phyloP scores from a whole-genome alignment of 148 eudicot genomes.

The Vaccinium darrowii region DNA sequence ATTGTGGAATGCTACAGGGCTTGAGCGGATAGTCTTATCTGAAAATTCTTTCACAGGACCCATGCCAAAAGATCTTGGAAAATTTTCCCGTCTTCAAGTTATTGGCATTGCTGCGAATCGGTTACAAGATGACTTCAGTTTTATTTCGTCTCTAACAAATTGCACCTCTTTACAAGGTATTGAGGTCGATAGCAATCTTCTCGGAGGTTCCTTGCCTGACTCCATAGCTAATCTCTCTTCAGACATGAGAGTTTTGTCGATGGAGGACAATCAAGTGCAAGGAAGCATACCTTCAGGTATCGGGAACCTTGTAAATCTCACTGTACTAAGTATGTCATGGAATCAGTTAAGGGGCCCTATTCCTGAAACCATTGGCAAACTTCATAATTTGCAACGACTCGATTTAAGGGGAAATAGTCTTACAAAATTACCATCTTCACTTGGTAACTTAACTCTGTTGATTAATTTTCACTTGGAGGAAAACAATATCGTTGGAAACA shows the following conservation, averaged over 20 bases:
- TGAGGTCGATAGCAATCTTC: background rate
- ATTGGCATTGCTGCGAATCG: background rate
- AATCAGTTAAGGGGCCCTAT: background rate
- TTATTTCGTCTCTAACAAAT: background rate
- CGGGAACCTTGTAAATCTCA: background rate
- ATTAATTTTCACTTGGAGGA: background rate
- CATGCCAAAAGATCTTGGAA: constrained; percentile 10
- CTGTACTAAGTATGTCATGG: background rate
- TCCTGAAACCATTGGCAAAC: background rate
- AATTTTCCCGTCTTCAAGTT: background rate
- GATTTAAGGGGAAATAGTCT: background rate
- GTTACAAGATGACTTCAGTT: background rate
- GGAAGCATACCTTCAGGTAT: background rate
- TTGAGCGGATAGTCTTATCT: background rate
- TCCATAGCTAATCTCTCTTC: constrained; percentile 3
- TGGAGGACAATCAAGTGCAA: background rate
- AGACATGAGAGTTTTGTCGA: background rate
- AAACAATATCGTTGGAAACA: background rate
- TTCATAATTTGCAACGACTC: background rate
- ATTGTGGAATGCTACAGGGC: background rate
- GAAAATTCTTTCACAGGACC: background rate
- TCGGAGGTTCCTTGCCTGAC: constrained; percentile 4
- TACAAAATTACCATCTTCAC: background rate
- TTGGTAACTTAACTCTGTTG: constrained; percentile 10
- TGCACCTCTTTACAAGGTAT: background rate